phyloP scores from a whole-genome alignment of 345 rosid genomes.

The Psidium friedrichsthalianum region DNA sequence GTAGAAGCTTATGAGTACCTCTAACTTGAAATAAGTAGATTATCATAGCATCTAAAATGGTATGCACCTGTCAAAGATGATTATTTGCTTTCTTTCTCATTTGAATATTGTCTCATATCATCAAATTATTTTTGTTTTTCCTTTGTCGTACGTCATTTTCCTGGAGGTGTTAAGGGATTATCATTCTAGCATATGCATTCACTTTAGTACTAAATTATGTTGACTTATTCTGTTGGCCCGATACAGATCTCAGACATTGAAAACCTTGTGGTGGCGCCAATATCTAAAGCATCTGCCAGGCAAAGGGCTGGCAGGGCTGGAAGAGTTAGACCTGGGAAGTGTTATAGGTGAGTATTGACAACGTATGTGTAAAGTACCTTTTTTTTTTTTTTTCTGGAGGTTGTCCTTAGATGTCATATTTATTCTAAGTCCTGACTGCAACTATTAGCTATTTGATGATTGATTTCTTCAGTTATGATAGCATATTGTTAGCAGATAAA shows the following conservation, averaged over 20 bases:
- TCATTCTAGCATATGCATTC: neutral
- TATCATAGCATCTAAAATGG: neutral
- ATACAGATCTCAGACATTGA: constrained; percentile 81
- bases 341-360: constrained; percentile 56
- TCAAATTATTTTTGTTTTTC: neutral
- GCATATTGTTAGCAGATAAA: neutral
- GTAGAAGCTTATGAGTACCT: neutral
- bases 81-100: neutral
- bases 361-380: neutral
- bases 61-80: neutral
- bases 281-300: constrained; percentile 94
- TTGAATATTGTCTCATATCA: neutral
- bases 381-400: neutral
- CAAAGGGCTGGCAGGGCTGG: constrained; percentile 99
- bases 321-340: constrained; percentile 88
- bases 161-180: neutral
- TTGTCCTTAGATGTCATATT: neutral
- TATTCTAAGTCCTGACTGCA: neutral
- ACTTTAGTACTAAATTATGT: neutral
- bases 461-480: neutral
- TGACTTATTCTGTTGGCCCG: neutral
- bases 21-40: neutral
- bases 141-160: neutral
- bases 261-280: constrained; percentile 87
- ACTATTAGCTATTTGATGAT: neutral